Conservation (phyloP, 2,329 filamentous ascomycete species). For the Diaporthe caulivora region DNA sequence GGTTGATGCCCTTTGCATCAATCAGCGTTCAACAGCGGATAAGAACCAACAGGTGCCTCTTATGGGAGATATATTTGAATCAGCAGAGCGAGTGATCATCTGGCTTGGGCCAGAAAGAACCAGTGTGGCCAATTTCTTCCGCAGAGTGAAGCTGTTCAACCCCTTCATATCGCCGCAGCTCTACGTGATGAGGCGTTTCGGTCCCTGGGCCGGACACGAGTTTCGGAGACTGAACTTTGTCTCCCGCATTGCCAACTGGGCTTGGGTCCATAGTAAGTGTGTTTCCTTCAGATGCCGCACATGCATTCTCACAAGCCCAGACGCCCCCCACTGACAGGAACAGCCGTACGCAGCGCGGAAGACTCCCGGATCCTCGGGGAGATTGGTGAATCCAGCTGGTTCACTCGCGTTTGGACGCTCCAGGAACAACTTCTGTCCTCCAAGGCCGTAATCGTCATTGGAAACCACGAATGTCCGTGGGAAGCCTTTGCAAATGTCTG, state of each 20-base stretch:
- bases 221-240: conserved; percentile 10
- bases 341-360: conserved; percentile 3
- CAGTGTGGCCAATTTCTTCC: conserved; percentile 21
- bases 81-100: conserved; percentile 5
- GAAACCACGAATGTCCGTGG: background rate
- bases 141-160: conserved; percentile 17
- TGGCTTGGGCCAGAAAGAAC: background rate
- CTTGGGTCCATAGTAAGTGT: conserved; percentile 10
- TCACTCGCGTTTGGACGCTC: conserved; percentile 14
- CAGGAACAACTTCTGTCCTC: conserved; percentile 7
- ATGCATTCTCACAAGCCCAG: no score
- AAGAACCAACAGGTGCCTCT: conserved; percentile 16
- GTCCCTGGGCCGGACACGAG: conserved; percentile 9
- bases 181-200: conserved; percentile 10
- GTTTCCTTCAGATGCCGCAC: no score
- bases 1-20: conserved; percentile 17
- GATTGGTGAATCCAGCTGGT: conserved; percentile 8
- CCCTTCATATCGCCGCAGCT: conserved; percentile 15
- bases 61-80: conserved; percentile 19
- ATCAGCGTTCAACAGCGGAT: conserved; percentile 1
- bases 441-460: conserved; percentile 8
- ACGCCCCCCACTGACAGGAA: background rate
- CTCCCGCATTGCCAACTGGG: conserved; percentile 13
- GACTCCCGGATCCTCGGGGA: background rate
- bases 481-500: background rate